A percentile compares a stretch with the other conserved stretches of the same genome.
phyloP scores from a whole-genome alignment of 305 asterid genomes.

The Euphrasia arctica region DNA sequence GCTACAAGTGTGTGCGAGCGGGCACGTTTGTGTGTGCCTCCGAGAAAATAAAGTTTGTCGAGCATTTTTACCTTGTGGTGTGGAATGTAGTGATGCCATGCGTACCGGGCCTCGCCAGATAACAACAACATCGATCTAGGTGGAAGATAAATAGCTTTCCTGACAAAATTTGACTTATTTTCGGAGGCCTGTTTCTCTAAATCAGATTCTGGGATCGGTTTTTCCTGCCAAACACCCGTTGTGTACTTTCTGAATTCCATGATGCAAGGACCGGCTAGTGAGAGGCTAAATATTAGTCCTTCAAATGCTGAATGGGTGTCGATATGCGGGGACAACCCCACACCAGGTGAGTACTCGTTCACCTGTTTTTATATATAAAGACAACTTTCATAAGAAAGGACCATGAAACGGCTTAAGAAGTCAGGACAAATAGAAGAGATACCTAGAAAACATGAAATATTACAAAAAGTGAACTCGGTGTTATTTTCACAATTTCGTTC shows the following conservation, averaged over 20 bases:
- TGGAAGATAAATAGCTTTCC: constrained; percentile 85
- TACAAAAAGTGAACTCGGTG: not conserved
- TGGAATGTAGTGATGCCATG: constrained; percentile 99
- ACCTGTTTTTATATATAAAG: constrained; percentile 42
- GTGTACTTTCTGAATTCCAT: constrained; percentile 94
- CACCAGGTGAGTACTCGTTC: constrained; percentile 91
- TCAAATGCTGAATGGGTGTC: constrained; percentile 99
- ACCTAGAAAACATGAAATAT: not conserved
- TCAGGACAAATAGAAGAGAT: constrained; percentile 8
- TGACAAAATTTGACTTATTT: constrained; percentile 37
- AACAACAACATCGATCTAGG: constrained; percentile 83
- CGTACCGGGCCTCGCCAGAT: constrained; percentile 91
- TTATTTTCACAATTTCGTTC: no score
- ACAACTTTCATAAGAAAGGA: no score
- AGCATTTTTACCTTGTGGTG: constrained; percentile 95
- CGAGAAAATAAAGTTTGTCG: not conserved
- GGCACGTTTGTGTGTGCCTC: no score
- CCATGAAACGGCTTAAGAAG: constrained; percentile 4
- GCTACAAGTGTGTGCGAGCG: not conserved
- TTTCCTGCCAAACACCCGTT: constrained; percentile 52
- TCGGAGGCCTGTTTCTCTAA: constrained; percentile 34
- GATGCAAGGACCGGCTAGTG: constrained; percentile 91
- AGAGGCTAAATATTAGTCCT: constrained; percentile 84
- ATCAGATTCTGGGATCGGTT: constrained; percentile 36
- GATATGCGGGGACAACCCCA: constrained; percentile 94